Percentiles rank a stretch among this genome's conserved stretches.
phyloP scores from a whole-genome alignment of 306 rosid genomes.

The Chamaecrista fasciculata region DNA sequence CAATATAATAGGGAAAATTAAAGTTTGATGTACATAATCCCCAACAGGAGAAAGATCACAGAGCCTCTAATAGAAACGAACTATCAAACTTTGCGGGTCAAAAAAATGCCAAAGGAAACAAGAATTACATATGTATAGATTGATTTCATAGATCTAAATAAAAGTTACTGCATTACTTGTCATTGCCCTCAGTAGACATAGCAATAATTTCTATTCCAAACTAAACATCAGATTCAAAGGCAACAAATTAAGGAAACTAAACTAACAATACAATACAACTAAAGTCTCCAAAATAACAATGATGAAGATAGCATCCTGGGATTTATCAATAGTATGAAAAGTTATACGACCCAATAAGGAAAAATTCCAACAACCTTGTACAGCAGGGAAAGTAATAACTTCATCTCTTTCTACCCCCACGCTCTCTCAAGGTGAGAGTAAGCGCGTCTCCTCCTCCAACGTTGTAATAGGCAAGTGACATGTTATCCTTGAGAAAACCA shows the following conservation, averaged over 20 bases:
- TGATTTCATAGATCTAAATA: not conserved
- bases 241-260: not conserved
- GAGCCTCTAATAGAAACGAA: no score
- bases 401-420: constrained; percentile 98
- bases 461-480: constrained; percentile 90
- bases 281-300: constrained; percentile 20
- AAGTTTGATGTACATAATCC: no score
- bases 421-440: constrained; percentile 80
- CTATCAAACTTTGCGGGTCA: no score
- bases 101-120: no score
- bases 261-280: constrained; percentile 10
- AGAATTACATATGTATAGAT: not conserved
- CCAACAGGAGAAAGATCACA: no score
- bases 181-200: constrained; percentile 28
- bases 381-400: constrained; percentile 20
- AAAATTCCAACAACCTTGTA: constrained; percentile 46
- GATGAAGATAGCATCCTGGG: constrained; percentile 7
- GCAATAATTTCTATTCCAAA: constrained; percentile 34
- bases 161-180: constrained; percentile 31
- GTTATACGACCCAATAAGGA: constrained; percentile 37
- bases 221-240: constrained; percentile 28
- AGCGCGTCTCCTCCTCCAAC: constrained; percentile 76
- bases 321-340: constrained; percentile 31
- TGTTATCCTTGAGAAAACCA: constrained; percentile 93
- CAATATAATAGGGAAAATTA: no score